Evolutionary conservation across 257 asterid species (phyloP), one percentile per base, ranked within the genome.

Genomic region (Solanum sitiens): DNA sequence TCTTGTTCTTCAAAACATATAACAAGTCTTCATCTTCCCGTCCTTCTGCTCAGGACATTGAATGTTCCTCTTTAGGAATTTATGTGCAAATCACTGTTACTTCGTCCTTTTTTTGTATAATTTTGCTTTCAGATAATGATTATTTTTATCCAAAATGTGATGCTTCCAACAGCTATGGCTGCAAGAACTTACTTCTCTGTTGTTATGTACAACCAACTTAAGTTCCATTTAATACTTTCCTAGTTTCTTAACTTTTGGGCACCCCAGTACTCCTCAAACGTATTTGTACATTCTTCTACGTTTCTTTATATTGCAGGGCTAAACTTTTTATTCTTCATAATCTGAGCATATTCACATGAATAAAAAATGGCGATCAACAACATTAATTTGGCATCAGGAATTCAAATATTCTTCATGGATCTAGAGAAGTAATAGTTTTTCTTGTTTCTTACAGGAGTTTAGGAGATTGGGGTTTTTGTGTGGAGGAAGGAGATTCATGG

Each of bases 401-500:
- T 44, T 44, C 15, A 25, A 15, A 77, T 77, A 77, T 77, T 77
- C 61, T 14, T 25, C 65, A 42, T 44, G 65, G 65, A 25, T 77
- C 4, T 44, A n/a, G 25, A 4, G 65, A 77, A 44, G 25, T 45
- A 44, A 77, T 44, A 16, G 15, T 35, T 7, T 77, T 80, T 80
- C 7, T 75, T 2, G 11, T 47, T 80, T 27, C 8, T 27, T 47
- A 5, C 11, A 27, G 68, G 30, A 27, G 40, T 47, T 16, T 8
- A 16, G 27, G 68, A 47, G 11, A 18, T 77, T n/a, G 40, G 71
- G 85, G 87, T 61, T 87, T 25, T 63, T 30, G 87, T 86, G 59
- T 94, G 96, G 98, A 95, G 32, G 95, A 90, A 23, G 82, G 80
- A 4, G 87, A 84, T 84, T 84, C 80, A 90, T 95, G 98, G 98